Evolutionary conservation across 2,329 filamentous ascomycete species (phyloP).

Genomic region (Lizonia empirigonia): DNA sequence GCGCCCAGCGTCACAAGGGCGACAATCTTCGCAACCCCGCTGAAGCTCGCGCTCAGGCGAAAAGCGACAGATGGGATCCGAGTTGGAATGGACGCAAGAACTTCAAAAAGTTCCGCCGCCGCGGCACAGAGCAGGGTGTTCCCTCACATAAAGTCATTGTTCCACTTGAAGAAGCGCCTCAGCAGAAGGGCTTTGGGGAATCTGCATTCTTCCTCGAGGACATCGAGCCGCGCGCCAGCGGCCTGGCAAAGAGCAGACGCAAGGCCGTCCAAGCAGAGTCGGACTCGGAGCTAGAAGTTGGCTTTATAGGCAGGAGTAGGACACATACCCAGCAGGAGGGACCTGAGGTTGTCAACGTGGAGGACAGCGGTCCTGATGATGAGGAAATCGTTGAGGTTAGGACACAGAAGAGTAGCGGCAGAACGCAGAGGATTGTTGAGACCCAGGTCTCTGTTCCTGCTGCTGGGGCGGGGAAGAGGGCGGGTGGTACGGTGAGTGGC

Average conservation of each 20-base stretch:
- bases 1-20: slow-evolving; percentile 6
- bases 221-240: slow-evolving; percentile 14
- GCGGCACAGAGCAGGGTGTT: slow-evolving; percentile 46
- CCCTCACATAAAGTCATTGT: slow-evolving; percentile 67
- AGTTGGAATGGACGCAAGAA: slow-evolving; percentile 94
- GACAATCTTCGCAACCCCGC: slow-evolving; percentile 6
- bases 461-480: slow-evolving; percentile 37
- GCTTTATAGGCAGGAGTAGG: slow-evolving; percentile 25
- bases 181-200: slow-evolving; percentile 72
- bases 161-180: slow-evolving; percentile 68
- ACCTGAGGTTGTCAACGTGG: slow-evolving; percentile 35
- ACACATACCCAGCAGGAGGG: slow-evolving; percentile 19
- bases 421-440: slow-evolving; percentile 35
- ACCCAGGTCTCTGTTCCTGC: slow-evolving; percentile 42
- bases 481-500: slow-evolving; percentile 27
- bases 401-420: slow-evolving; percentile 31
- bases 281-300: slow-evolving; percentile 36
- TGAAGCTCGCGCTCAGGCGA: slow-evolving; percentile 37
- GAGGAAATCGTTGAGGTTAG: slow-evolving; percentile 26
- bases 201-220: slow-evolving; percentile 76
- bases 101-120: slow-evolving; percentile 83
- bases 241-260: not conserved
- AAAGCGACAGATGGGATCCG: slow-evolving; percentile 77
- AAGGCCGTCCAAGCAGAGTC: slow-evolving; percentile 18
- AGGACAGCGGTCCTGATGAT: slow-evolving; percentile 41